Conservation (phyloP, 257 asterid species). For the Linderniella brevidens region DNA sequence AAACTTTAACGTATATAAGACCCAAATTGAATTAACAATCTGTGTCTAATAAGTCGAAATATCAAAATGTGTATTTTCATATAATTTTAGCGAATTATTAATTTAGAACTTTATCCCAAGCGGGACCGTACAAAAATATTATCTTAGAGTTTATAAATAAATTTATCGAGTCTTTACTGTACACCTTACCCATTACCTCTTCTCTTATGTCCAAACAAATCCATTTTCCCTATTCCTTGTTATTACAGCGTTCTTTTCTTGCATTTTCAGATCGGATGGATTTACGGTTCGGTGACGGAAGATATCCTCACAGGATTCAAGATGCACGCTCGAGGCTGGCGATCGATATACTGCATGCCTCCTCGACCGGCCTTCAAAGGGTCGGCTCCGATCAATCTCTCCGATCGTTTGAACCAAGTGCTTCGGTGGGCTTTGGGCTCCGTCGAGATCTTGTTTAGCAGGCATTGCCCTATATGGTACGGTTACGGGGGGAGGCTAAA, state of each 20-base stretch:
- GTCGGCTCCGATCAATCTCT: constrained; percentile 95
- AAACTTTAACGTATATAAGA: too few relatives aligned
- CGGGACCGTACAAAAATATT: too few relatives aligned
- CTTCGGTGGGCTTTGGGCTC: constrained; percentile 99
- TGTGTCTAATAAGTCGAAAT: too few relatives aligned
- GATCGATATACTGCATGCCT: constrained; percentile 95
- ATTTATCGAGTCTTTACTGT: too few relatives aligned
- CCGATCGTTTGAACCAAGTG: constrained; percentile 96
- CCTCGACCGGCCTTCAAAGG: constrained; percentile 87
- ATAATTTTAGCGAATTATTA: too few relatives aligned
- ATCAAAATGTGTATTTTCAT: too few relatives aligned
- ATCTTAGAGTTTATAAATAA: too few relatives aligned
- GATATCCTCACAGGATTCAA: constrained; percentile 97
- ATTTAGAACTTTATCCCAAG: too few relatives aligned
- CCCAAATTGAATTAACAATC: too few relatives aligned
- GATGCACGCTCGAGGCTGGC: constrained; percentile 99
- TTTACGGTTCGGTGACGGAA: constrained; percentile 94
- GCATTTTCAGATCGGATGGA: constrained; percentile 83
- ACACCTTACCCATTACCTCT: too few relatives aligned
- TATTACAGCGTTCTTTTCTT: neutral
- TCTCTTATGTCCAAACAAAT: too few relatives aligned
- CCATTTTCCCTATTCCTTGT: too few relatives aligned
- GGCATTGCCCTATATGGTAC: constrained; percentile 98
- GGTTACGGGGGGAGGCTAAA: constrained; percentile 80
- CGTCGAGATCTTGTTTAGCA: constrained; percentile 80